phyloP scores from a whole-genome alignment of 2,329 filamentous ascomycete species.

The Cercospora nicotianae region DNA sequence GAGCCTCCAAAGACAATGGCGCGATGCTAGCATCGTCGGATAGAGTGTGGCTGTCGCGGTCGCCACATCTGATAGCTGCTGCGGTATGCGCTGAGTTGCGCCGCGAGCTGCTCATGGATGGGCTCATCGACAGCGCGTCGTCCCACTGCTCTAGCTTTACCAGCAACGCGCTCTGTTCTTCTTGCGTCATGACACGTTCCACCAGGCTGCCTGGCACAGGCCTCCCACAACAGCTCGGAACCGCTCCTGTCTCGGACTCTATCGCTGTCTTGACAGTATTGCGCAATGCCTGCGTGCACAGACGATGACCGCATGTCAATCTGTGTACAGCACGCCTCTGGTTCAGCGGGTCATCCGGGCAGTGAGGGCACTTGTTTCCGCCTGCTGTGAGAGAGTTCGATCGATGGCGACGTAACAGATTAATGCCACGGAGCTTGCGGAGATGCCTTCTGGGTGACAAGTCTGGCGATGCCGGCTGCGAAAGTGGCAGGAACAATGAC shows the following conservation, averaged over 20 bases:
- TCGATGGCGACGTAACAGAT: conserved; percentile 34
- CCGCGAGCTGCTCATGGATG: conserved; percentile 21
- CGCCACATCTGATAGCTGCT: conserved; percentile 6
- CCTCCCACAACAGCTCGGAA: conserved; percentile 45
- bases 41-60: conserved; percentile 11
- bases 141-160: conserved; percentile 38
- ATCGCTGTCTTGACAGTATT: conserved; percentile 41
- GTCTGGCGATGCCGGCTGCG: conserved; percentile 29
- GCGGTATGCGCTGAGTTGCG: conserved; percentile 16
- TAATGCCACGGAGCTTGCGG: conserved; percentile 37
- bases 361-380: conserved; percentile 37
- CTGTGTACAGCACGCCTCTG: conserved; percentile 35
- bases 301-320: conserved; percentile 39
- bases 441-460: conserved; percentile 37
- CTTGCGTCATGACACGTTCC: conserved; percentile 41
- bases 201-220: conserved; percentile 44
- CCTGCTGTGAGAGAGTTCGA: conserved; percentile 31
- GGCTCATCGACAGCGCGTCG: conserved; percentile 28
- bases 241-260: conserved; percentile 33
- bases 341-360: conserved; percentile 31
- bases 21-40: conserved; percentile 26
- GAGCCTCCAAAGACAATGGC: conserved; percentile 17
- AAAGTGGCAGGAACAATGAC: conserved; percentile 35
- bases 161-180: conserved; percentile 41
- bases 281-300: conserved; percentile 38